Conservation (phyloP, 1,284 basidiomycete species). For the Xerocomus alliaceus region DNA sequence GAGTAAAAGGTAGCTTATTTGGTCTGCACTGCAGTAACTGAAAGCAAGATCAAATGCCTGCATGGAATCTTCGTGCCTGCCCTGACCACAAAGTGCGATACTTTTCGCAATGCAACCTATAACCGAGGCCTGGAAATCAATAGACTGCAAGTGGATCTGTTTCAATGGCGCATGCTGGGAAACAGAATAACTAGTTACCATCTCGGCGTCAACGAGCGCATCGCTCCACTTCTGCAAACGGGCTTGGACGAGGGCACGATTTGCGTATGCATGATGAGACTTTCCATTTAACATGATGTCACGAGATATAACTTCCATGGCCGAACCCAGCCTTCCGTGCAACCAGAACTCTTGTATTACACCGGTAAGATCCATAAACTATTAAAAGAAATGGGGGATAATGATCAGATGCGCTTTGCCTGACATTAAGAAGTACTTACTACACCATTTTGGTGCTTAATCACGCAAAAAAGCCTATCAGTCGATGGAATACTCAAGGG, state of each 20-base stretch:
- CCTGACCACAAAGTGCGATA: constrained; percentile 20
- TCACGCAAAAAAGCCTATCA: neutral
- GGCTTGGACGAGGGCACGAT: constrained; percentile 22
- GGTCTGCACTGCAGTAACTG: constrained; percentile 7
- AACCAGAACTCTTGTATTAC: constrained; percentile 12
- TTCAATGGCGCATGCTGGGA: neutral
- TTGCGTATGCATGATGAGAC: constrained; percentile 16
- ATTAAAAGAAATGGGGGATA: neutral
- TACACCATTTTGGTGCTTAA: constrained; percentile 2
- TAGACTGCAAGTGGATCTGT: constrained; percentile 11
- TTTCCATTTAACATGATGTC: constrained; percentile 17
- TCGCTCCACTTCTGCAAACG: constrained; percentile 10
- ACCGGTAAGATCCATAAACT: constrained; percentile 21
- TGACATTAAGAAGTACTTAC: constrained; percentile 3
- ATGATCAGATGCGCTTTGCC: neutral
- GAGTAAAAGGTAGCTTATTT: constrained; percentile 15
- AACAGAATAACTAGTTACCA: constrained; percentile 6
- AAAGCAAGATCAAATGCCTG: constrained; percentile 29
- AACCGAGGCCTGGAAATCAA: constrained; percentile 19
- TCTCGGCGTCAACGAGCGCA: constrained; percentile 24
- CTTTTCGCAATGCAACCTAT: constrained; percentile 30
- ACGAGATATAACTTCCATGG: constrained; percentile 18
- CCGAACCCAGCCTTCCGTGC: constrained; percentile 1
- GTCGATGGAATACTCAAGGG: neutral
- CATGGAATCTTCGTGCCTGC: constrained; percentile 25